phyloP scores from a whole-genome alignment of 495 filamentous ascomycete species.

The Penicillium steckii region DNA sequence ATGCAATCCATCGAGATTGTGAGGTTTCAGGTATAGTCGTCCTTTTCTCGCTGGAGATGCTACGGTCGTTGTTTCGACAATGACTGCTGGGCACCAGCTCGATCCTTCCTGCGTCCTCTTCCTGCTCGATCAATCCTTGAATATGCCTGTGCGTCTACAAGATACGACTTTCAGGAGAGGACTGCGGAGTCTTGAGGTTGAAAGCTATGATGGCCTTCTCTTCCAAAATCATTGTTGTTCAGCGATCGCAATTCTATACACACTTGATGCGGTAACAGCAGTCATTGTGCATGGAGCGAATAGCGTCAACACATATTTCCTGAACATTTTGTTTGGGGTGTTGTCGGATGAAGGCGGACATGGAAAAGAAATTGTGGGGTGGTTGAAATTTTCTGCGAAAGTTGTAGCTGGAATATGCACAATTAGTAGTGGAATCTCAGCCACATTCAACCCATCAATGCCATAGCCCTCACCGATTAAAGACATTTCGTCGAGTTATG shows the following conservation, averaged over 20 bases:
- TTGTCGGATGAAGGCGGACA: slow-evolving; percentile 70
- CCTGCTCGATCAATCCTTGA: slow-evolving; percentile 30
- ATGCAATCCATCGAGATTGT: slow-evolving; percentile 47
- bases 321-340: slow-evolving; percentile 65
- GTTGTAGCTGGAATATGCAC: slow-evolving; percentile 34
- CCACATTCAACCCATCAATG: slow-evolving; percentile 5
- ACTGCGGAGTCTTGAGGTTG: slow-evolving; percentile 75
- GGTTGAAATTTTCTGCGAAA: slow-evolving; percentile 18
- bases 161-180: slow-evolving; percentile 45
- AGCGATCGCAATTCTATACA: slow-evolving; percentile 37
- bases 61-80: slow-evolving; percentile 29
- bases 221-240: slow-evolving; percentile 76
- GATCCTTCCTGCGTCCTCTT: slow-evolving; percentile 67
- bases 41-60: slow-evolving; percentile 71
- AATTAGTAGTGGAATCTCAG: slow-evolving; percentile 16
- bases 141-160: slow-evolving; percentile 28
- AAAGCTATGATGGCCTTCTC: slow-evolving; percentile 65
- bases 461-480: slow-evolving; percentile 71
- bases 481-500: slow-evolving; percentile 74
- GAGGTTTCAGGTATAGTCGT: slow-evolving; percentile 66
- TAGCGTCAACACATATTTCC: slow-evolving; percentile 53
- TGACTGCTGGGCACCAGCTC: slow-evolving; percentile 68
- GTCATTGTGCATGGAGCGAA: slow-evolving; percentile 22
- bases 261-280: slow-evolving; percentile 23
- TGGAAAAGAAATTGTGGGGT: slow-evolving; percentile 15